Conservation (phyloP, 2,329 filamentous ascomycete genomes). For the Xylariaceae sp. region DNA sequence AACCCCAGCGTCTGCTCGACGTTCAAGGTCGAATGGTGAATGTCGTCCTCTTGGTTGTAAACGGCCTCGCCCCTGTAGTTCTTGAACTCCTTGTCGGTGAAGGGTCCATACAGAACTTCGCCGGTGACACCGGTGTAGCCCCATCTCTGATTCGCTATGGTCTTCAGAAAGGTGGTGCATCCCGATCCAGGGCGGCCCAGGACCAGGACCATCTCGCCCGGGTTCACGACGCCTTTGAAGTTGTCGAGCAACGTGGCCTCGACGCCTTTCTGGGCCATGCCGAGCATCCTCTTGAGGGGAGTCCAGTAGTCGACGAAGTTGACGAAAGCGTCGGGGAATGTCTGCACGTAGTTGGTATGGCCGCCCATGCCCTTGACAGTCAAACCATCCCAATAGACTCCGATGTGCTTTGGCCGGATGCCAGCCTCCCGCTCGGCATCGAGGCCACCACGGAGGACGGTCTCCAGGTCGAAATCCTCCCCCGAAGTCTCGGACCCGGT, state of each 20-base stretch:
- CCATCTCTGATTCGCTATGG: constrained; percentile 59
- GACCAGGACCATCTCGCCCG: constrained; percentile 85
- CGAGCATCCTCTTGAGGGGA: constrained; percentile 58
- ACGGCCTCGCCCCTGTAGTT: constrained; percentile 75
- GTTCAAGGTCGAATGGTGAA: constrained; percentile 78
- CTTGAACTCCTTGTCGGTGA: constrained; percentile 65
- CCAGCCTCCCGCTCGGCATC: constrained; percentile 69
- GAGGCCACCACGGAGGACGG: constrained; percentile 64
- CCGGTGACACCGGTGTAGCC: constrained; percentile 54
- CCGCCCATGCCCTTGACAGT: constrained; percentile 73
- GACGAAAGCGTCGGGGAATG: constrained; percentile 72
- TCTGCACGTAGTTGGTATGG: constrained; percentile 64
- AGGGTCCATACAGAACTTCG: constrained; percentile 72
- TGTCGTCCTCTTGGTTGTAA: constrained; percentile 82
- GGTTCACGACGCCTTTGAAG: constrained; percentile 65
- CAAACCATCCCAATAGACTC: constrained; percentile 72
- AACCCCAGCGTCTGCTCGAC: constrained; percentile 85
- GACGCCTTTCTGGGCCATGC: constrained; percentile 59
- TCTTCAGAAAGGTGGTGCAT: constrained; percentile 64
- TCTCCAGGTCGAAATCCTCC: constrained; percentile 70
- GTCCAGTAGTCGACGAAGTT: constrained; percentile 70
- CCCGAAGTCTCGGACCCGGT: constrained; percentile 41
- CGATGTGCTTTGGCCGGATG: constrained; percentile 74
- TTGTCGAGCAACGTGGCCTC: constrained; percentile 69
- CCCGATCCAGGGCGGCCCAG: constrained; percentile 71